Conservation (phyloP, 495 filamentous ascomycete genomes). For the Penicillium coffeae region DNA sequence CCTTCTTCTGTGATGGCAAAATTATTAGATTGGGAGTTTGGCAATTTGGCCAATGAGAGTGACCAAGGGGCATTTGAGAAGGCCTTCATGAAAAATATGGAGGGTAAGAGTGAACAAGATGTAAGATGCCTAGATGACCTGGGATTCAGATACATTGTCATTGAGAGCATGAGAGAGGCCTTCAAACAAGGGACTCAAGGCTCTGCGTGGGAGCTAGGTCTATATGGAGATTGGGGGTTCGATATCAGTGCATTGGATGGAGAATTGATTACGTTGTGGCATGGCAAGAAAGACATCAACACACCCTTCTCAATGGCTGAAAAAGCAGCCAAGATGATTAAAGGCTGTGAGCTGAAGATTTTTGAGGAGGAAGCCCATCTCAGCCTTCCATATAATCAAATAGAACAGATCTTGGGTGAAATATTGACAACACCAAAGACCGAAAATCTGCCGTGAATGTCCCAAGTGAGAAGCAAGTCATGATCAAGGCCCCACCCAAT, state of each 20-base stretch:
- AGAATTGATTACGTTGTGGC: constrained; percentile 4
- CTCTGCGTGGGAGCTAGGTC: constrained; percentile 3
- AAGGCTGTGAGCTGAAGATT: not conserved
- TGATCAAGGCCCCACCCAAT: too few relatives aligned
- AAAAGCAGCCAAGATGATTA: constrained; percentile 1
- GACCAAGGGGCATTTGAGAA: constrained; percentile 4
- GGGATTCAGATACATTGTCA: not conserved
- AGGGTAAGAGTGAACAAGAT: not conserved
- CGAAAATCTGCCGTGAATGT: too few relatives aligned
- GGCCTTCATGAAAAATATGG: constrained; percentile 1
- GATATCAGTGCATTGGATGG: constrained; percentile 3
- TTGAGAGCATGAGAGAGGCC: constrained; percentile 1
- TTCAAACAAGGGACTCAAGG: constrained; percentile 4
- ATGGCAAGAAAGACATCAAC: constrained; percentile 10
- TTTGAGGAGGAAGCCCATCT: constrained; percentile 7
- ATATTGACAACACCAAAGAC: not conserved
- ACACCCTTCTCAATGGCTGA: constrained; percentile 9
- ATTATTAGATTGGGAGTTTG: constrained; percentile 3
- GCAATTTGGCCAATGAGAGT: constrained; percentile 1
- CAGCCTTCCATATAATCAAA: constrained; percentile 1
- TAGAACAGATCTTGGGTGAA: constrained; percentile 3
- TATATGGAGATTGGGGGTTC: constrained; percentile 10
- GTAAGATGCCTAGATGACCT: not conserved
- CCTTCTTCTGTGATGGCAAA: constrained; percentile 1
- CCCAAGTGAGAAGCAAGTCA: too few relatives aligned